Base-by-base conservation (phyloP, 768 basidiomycete genomes). In the Mycena haematopus region DNA sequence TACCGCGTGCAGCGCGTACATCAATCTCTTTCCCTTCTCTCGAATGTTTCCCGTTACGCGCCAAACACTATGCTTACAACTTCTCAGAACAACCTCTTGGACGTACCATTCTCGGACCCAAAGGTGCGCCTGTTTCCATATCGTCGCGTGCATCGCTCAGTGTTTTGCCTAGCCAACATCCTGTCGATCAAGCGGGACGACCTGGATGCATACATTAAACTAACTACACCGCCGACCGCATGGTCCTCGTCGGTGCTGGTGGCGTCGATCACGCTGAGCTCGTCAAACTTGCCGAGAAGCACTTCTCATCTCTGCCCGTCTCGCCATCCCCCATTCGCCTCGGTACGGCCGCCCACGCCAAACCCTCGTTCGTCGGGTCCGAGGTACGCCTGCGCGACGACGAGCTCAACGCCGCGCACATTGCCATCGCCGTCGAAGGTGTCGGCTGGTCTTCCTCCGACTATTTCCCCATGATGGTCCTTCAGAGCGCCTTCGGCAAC, bases 381-480 rank as follows among this genome's bases (percentile, higher is more conserved):
- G 97, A 99, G 75, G 96, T 98, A 63, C 91, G 96, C 70, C 79
- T 99, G 65, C 91, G 96, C 51, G 94, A 99, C 74, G 97, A 99
- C 79, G 89, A 90, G 58, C 80, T 91, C 73, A 84, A 89, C 25
- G 95, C 93, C 7, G 91, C 92, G 62, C 91, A 99, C 82, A 84
- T 99, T 72, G 96, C 96, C 66, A 91, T 99, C 71, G 94, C 97
- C 31, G 95, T 99, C 49, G 96, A 99, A 76, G 97, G 97, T 75
- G 96, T 96, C 59, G 89, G 94, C 77, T 98, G 96, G 96, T 93
- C 90, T 70, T 95, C 92, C 11, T 95, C 96, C 29, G 97, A 99
- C 79, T 99, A 99, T 84, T 99, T 93, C 88, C 94, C 96, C 64
- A 96, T 99, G 96, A 88, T 98, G 80, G 95, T 94, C 74, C 93